Conservation (phyloP, 768 basidiomycete species). For the Leccinum disarticulatum region DNA sequence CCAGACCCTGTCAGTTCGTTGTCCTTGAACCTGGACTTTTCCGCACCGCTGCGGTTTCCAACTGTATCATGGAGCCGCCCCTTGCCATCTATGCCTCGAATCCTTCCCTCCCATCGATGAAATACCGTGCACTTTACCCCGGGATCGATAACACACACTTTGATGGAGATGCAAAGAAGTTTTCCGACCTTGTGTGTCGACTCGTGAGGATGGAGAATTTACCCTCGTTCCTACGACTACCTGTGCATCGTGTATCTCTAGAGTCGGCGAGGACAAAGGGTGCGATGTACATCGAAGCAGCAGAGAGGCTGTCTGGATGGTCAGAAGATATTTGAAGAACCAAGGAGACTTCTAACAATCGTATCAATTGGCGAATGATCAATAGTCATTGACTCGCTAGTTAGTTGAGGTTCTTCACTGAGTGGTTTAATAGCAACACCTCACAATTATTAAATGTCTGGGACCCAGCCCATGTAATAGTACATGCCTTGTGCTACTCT, state of each 20-base stretch:
- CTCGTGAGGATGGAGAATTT: constrained; percentile 17
- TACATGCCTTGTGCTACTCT: too few species aligned
- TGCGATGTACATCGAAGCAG: constrained; percentile 18
- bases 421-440: too few species aligned
- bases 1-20: constrained; percentile 14
- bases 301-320: constrained; percentile 22
- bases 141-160: constrained; percentile 19
- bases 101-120: constrained; percentile 27
- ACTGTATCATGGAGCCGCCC: constrained; percentile 10
- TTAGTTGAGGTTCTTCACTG: too few species aligned
- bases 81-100: constrained; percentile 22
- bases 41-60: constrained; percentile 21
- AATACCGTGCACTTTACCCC: constrained; percentile 21
- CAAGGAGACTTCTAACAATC: not conserved
- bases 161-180: constrained; percentile 26
- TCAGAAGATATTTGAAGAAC: constrained; percentile 24
- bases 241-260: constrained; percentile 26
- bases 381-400: not conserved
- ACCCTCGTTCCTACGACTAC: constrained; percentile 19
- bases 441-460: too few species aligned
- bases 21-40: constrained; percentile 26
- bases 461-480: too few species aligned
- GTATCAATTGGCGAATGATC: not conserved
- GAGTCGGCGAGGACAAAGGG: constrained; percentile 23
- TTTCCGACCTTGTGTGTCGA: constrained; percentile 19